Evolutionary conservation across 768 basidiomycete genomes (phyloP).

Genomic region (Cubamyces sp.): DNA sequence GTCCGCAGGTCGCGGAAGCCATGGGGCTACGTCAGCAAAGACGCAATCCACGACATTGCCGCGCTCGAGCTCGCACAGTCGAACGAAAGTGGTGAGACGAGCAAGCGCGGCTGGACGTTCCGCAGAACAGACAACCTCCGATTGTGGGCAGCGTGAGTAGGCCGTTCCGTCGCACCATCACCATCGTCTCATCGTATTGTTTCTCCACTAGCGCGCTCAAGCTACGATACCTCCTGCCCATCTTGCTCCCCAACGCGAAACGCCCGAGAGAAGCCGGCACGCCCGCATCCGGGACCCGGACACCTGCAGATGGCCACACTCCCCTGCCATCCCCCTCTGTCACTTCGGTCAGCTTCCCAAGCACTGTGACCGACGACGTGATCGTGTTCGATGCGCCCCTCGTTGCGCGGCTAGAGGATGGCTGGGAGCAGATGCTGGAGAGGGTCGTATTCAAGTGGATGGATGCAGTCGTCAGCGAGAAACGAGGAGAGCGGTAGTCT

Average conservation of each 20-base stretch:
- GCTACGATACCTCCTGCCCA: slow-evolving; percentile 76
- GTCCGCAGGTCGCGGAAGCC: slow-evolving; percentile 81
- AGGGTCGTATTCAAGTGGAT: slow-evolving; percentile 66
- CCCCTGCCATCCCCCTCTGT: slow-evolving; percentile 34
- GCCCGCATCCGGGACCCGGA: slow-evolving; percentile 10
- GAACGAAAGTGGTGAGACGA: slow-evolving; percentile 43
- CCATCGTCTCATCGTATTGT: neutral
- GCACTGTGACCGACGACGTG: slow-evolving; percentile 43
- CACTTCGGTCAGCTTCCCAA: slow-evolving; percentile 43
- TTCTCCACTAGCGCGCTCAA: slow-evolving; percentile 65
- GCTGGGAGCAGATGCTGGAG: slow-evolving; percentile 85
- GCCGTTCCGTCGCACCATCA: neutral
- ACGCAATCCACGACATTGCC: slow-evolving; percentile 80
- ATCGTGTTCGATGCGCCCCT: slow-evolving; percentile 73
- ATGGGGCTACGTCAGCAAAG: slow-evolving; percentile 84
- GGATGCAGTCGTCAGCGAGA: slow-evolving; percentile 67
- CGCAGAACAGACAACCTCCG: slow-evolving; percentile 84
- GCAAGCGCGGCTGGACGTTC: slow-evolving; percentile 78
- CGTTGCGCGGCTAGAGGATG: slow-evolving; percentile 72
- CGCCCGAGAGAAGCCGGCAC: neutral
- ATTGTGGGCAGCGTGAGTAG: slow-evolving; percentile 80
- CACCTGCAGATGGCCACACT: slow-evolving; percentile 22
- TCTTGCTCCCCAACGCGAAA: slow-evolving; percentile 51
- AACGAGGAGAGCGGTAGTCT: slow-evolving; percentile 26
- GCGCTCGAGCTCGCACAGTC: slow-evolving; percentile 55